Evolutionary conservation across 176 grass and related monocot species (phyloP).

Genomic region (Aegilops bicornis): DNA sequence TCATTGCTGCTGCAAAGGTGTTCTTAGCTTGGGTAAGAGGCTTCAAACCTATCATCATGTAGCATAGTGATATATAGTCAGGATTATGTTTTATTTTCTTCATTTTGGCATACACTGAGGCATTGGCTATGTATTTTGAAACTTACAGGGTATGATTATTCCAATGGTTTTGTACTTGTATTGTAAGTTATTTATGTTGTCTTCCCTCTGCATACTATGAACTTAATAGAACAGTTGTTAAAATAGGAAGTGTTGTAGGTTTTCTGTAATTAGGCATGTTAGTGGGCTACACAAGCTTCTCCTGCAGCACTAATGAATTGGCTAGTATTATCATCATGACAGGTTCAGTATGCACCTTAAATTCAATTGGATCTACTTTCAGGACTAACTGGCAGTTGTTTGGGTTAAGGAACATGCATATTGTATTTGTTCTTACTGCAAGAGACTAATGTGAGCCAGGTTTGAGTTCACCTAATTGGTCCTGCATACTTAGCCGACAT

Average conservation of each 20-base stretch:
- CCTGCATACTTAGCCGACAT: background rate
- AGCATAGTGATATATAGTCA: background rate
- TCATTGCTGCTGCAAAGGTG: conserved; percentile 82
- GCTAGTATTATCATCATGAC: background rate
- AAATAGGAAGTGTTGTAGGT: background rate
- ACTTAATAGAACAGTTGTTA: background rate
- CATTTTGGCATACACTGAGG: background rate
- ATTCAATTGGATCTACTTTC: background rate
- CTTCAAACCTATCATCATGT: background rate
- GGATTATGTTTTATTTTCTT: background rate
- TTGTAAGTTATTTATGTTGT: background rate
- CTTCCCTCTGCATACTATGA: background rate
- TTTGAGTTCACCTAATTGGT: background rate
- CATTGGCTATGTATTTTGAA: background rate
- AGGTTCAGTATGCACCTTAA: background rate
- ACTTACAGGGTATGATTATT: background rate
- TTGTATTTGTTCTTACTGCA: background rate
- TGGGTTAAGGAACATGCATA: background rate
- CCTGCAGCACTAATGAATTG: background rate
- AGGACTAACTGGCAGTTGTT: background rate
- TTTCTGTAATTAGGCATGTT: background rate
- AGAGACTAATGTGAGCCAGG: background rate
- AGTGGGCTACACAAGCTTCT: background rate
- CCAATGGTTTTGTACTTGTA: background rate
- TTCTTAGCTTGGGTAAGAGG: conserved; percentile 74